Evolutionary conservation across 129 eudicot genomes (phyloP), one percentile per base, ranked within the genome.

Genomic region (Arctium lappa): DNA sequence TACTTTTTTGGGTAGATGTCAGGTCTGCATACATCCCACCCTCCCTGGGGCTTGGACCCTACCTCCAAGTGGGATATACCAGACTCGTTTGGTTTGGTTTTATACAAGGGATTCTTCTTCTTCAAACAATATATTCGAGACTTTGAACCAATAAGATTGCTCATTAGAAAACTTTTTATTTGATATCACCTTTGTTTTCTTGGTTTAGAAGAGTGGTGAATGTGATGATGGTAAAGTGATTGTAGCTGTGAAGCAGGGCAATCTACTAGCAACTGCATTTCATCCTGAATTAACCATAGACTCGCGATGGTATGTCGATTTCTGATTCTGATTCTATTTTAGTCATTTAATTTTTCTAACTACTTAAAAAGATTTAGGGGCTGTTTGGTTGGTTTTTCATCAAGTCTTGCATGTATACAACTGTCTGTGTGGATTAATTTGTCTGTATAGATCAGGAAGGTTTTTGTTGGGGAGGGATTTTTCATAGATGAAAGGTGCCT

Each of bases 281-380:
- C 99, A 95, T 85, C 99, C 99, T 31, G 99, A 95, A 80, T 63
- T 95, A 72, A 95, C 99, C 18, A 92, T 93, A 27, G 99, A 95
- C 83, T 90, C 93, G 39, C 87, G 99, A 89, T 95, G 99, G 99
- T 91, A 86, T 42, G 18, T 72, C 18, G 56, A 75, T 81, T 66
- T 80, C 75, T 18, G 29, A 9, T 62, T 27, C 34, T 42, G 9
- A 34, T 56, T 76, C 37, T 15, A 13, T 75, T 8, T 48, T 39
- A 39, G 9, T 34, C 15, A 11, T 69, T 82, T 13, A 27, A 73
- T 38, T n/a, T 3, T 70, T 68, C 73, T 7, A 13, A 48, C 8
- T 32, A 1, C 37, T 69, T 0, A 37, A 29, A 37, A 29, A 44
- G 50, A 33, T 33, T 22, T 22, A 22, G 27, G 27, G 0, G 36